Conservation (phyloP, 495 filamentous ascomycete species). For the Penicillium angulare region DNA sequence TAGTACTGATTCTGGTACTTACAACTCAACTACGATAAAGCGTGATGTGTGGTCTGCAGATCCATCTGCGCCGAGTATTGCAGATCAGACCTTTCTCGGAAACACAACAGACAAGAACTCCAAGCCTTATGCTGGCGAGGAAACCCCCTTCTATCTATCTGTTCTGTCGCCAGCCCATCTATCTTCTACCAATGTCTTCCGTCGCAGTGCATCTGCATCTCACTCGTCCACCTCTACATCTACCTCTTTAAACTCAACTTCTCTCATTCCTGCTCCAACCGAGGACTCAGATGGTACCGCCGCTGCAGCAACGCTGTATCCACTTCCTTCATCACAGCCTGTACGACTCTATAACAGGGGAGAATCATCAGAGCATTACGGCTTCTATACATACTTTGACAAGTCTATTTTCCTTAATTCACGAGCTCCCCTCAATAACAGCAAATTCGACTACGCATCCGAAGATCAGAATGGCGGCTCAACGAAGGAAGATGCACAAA, state of each 20-base stretch:
- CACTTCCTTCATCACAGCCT: slow-evolving; percentile 70
- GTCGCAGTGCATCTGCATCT: slow-evolving; percentile 21
- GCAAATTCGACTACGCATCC: slow-evolving; percentile 30
- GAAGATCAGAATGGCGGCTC: slow-evolving; percentile 67
- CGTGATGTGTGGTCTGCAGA: slow-evolving; percentile 47
- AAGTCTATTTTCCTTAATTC: slow-evolving; percentile 78
- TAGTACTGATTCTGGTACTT: slow-evolving; percentile 24
- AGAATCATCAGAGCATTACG: slow-evolving; percentile 78
- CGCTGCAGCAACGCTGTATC: slow-evolving; percentile 65
- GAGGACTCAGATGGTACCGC: slow-evolving; percentile 66
- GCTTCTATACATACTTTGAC: slow-evolving; percentile 90
- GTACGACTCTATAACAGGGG: slow-evolving; percentile 84
- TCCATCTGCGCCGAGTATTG: slow-evolving; percentile 61
- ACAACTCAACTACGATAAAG: slow-evolving; percentile 17
- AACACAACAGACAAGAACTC: slow-evolving; percentile 77
- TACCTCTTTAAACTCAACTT: slow-evolving; percentile 30
- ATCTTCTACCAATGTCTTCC: slow-evolving; percentile 22
- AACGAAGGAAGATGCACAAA: slow-evolving; percentile 55
- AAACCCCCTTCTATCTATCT: slow-evolving; percentile 52
- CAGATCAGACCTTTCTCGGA: slow-evolving; percentile 75
- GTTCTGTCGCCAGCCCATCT: slow-evolving; percentile 36
- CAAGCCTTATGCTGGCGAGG: slow-evolving; percentile 50
- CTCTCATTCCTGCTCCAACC: slow-evolving; percentile 58
- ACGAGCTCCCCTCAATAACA: slow-evolving; percentile 35
- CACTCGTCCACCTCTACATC: slow-evolving; percentile 13